Evolutionary conservation across 2,329 filamentous ascomycete genomes (phyloP).

Genomic region (Leptographium galeiforme): DNA sequence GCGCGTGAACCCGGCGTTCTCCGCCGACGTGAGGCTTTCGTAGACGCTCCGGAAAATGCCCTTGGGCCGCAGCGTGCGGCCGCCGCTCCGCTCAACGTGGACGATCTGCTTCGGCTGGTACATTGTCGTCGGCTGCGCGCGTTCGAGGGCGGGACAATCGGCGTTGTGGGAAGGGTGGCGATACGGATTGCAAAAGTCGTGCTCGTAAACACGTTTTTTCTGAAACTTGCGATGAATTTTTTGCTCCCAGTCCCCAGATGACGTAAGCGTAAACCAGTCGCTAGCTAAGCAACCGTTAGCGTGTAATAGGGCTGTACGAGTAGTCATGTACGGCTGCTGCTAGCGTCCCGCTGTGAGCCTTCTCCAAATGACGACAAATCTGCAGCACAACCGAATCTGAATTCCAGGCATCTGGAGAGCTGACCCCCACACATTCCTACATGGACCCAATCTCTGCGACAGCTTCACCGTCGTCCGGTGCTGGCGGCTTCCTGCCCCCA

Average conservation of each 20-base stretch:
- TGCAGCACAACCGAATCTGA: too few relatives aligned
- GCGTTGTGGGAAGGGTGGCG: neutral
- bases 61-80: conserved; percentile 29
- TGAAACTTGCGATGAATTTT: neutral
- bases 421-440: too few relatives aligned
- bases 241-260: neutral
- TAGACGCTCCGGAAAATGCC: conserved; percentile 41
- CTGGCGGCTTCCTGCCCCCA: conserved; percentile 39
- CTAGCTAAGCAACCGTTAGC: neutral
- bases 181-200: neutral
- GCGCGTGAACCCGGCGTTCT: conserved; percentile 50
- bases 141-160: neutral
- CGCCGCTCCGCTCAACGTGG: conserved; percentile 32
- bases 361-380: too few relatives aligned
- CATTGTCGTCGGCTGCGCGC: conserved; percentile 31
- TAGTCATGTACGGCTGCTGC: too few relatives aligned
- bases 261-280: neutral
- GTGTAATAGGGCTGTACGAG: neutral
- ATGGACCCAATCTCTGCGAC: neutral
- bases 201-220: neutral
- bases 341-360: too few relatives aligned
- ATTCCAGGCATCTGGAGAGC: too few relatives aligned
- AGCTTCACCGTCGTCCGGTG: conserved; percentile 7
- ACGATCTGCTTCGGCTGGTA: conserved; percentile 39
- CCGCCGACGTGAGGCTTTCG: conserved; percentile 43